These are phyloP conservation scores for Fraxinus excelsior DNA, from an alignment of 257 asterid species.

Conservation along the genomic window DNA sequence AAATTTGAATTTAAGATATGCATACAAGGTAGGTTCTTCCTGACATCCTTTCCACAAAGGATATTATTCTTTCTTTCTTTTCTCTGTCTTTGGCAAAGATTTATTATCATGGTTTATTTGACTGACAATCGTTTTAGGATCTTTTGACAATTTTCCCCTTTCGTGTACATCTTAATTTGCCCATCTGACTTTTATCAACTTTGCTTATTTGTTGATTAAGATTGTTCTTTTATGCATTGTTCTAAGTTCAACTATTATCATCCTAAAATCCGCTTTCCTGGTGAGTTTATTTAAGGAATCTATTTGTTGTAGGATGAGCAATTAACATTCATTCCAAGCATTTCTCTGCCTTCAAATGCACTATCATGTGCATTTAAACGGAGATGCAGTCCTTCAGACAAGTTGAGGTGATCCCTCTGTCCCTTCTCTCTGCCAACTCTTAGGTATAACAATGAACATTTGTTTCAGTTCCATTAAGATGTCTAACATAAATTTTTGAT, in stretches of 20 bases:
- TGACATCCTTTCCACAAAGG: neutral
- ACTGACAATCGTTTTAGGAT: neutral
- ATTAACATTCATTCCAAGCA: constrained; percentile 75
- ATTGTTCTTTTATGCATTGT: neutral
- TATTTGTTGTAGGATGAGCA: constrained; percentile 71
- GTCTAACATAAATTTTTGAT: neutral
- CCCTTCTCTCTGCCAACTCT: constrained; percentile 17
- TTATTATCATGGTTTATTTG: neutral
- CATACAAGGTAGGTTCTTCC: constrained; percentile 64
- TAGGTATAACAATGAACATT: neutral
- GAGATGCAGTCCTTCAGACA: constrained; percentile 75
- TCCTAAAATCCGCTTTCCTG: constrained; percentile 15
- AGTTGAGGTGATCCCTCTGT: constrained; percentile 61
- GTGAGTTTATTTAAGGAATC: constrained; percentile 18
- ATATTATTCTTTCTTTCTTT: neutral
- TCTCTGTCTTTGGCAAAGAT: neutral
- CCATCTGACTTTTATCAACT: neutral
- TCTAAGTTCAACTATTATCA: neutral
- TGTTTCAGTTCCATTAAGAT: neutral
- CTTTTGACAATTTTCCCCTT: neutral
- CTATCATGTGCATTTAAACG: constrained; percentile 81
- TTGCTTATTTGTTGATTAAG: neutral
- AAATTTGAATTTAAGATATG: constrained; percentile 62
- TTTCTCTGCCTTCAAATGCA: constrained; percentile 82
- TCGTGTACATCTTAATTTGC: neutral